Conservation (phyloP, 2,329 filamentous ascomycete species). For the Pseudopithomyces maydicus region DNA sequence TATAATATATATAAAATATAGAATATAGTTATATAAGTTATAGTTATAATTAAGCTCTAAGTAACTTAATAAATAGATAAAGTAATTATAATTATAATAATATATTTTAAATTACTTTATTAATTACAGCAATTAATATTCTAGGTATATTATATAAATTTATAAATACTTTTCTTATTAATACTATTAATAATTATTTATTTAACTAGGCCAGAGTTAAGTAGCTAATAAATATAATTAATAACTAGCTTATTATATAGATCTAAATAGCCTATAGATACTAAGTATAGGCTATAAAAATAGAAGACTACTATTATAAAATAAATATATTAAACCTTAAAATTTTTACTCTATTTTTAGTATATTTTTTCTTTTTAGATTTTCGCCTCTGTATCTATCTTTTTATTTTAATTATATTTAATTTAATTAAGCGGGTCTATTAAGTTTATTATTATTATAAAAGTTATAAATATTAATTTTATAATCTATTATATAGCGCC, state of each 20-base stretch:
- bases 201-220: conserved; percentile 4
- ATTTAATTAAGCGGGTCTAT: too few relatives aligned
- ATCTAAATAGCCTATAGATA: conserved; percentile 6
- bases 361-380: background rate
- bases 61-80: background rate
- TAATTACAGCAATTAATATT: background rate
- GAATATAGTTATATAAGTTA: conserved; percentile 5
- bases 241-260: conserved; percentile 6
- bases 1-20: conserved; percentile 4
- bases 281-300: background rate
- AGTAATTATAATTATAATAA: background rate
- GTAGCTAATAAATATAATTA: background rate
- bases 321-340: background rate
- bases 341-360: background rate
- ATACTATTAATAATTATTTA: background rate
- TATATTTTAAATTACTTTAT: background rate
- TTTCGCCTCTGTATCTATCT: background rate
- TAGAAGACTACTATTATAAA: too few relatives aligned
- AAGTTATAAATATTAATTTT: background rate
- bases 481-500: background rate
- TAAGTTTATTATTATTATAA: background rate
- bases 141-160: conserved; percentile 8
- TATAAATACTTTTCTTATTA: background rate
- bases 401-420: background rate
- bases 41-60: background rate